Base-by-base conservation (phyloP, 805 yeast species). In the Allodekkera sacchari region DNA sequence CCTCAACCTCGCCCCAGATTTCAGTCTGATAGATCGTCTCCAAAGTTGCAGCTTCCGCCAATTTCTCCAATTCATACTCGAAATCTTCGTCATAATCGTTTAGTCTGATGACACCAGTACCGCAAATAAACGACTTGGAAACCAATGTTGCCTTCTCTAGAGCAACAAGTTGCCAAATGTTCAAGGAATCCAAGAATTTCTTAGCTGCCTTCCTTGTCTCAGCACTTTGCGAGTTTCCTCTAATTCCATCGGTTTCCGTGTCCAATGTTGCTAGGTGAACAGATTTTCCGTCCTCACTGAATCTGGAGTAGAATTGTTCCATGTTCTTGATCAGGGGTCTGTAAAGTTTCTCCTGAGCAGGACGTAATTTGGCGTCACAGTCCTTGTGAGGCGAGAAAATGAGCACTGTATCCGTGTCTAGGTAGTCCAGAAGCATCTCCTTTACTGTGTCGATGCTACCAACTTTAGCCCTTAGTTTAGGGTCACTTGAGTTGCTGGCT, bases 1-100 rank as follows among this genome's bases (percentile, higher is more conserved):
- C 98, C 59, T 92, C 97, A 16, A 89, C 97, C 57, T 89, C 96
- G 20, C 98, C 98, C 98, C 98, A 92, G 49, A 77, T 71, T 15
- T 74, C 76, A 22, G 94, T 83, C 59, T 92, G 99, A 57, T 72
- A 73, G 21, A 79, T 75, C 10, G 78, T 77, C 51, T 92, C 99
- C 46, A 92, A 63, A 35, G 81, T 77, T 7, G 87, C 87, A 36
- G 81, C 71, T 46, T 74, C 74, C 2, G 88, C 80, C 24, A 89
- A 67, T 39, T 84, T 83, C 33, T 80, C 87, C 12, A 83, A 58
- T 3, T 74, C 42, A 32, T 69, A 55, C 32, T 60, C 55, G 25
- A 45, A 53, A 3, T 39, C 30, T 25, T 55, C 43, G 3, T 42
- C 24, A 20, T 38, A 56, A 22, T 49, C 36, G 30, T 44, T 38